Conservation (phyloP, 2,329 filamentous ascomycete species). For the Xylariaceae sp. region DNA sequence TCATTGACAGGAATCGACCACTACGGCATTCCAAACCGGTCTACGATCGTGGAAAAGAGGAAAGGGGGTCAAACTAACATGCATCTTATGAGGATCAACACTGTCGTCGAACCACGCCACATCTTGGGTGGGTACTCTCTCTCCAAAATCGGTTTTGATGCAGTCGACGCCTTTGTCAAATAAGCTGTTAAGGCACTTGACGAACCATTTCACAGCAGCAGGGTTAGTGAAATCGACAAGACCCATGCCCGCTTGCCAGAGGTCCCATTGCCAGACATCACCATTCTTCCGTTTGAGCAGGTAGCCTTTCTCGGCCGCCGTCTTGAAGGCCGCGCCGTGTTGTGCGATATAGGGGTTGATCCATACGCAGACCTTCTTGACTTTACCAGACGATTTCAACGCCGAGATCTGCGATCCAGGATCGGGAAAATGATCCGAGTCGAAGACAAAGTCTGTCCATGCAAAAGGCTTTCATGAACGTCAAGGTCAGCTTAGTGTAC, state of each 20-base stretch:
- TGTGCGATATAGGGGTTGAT: slow-evolving; percentile 72
- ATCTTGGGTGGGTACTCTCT: slow-evolving; percentile 61
- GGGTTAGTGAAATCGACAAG: slow-evolving; percentile 72
- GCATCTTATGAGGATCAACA: slow-evolving; percentile 60
- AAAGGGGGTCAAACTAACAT: slow-evolving; percentile 34
- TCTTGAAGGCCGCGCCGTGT: slow-evolving; percentile 59
- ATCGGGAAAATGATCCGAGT: slow-evolving; percentile 62
- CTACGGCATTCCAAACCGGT: neutral
- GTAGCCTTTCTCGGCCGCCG: slow-evolving; percentile 61
- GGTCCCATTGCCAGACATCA: slow-evolving; percentile 69
- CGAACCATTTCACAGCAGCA: slow-evolving; percentile 60
- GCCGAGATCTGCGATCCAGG: slow-evolving; percentile 58
- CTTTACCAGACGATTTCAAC: slow-evolving; percentile 57
- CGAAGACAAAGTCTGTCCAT: slow-evolving; percentile 72
- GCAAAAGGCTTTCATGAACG: slow-evolving; percentile 47
- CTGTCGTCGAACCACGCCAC: slow-evolving; percentile 58
- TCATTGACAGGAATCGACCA: neutral
- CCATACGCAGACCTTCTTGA: slow-evolving; percentile 66
- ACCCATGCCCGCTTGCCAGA: slow-evolving; percentile 74
- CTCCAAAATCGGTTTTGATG: slow-evolving; percentile 73
- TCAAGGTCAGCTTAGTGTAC: neutral
- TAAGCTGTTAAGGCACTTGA: slow-evolving; percentile 53
- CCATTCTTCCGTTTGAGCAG: slow-evolving; percentile 64
- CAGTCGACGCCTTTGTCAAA: slow-evolving; percentile 65
- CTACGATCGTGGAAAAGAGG: neutral